Evolutionary conservation across 2,329 filamentous ascomycete genomes (phyloP), one percentile per base, ranked within the genome.

Genomic region (Trichoderma arundinaceum): DNA sequence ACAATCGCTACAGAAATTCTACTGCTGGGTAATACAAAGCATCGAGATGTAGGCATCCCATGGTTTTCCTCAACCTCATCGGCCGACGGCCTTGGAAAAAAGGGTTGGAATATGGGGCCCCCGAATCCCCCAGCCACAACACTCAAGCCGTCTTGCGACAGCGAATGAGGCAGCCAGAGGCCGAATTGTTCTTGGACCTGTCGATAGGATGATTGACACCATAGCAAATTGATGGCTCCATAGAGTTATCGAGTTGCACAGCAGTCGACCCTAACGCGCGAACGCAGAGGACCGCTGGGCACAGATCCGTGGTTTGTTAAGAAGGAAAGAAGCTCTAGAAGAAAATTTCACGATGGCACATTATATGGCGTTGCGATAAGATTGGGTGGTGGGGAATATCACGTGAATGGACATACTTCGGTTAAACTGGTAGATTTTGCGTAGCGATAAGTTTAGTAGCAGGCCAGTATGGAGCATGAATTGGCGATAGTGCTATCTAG

Each of bases 171-270:
- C 84, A 83, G 81, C 81, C 79, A 79, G 79, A 82, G 81, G 78
- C 82, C 83, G 80, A 79, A 81, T 95, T 86, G 75, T 79, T 97
- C 90, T 96, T 79, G 92, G 90, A 95, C 89, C 91, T 95, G 93
- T 96, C 92, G 91, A 93, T 92, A 88, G 90, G 91, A 94, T 83
- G 80, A 92, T 90, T 88, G 85, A 91, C 90, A 93, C 87, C 91
- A 92, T 88, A 80, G 74, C 76, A 79, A 77, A 77, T 78, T 80
- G 86, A 88, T 92, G 90, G 88, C 89, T 93, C 91, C 91, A 89
- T 92, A 78, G 76, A 75, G 81, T 86, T 88, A 92, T 92, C 91
- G 91, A 94, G 87, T 88, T 94, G 91, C 88, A 76, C 87, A 91
- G 86, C 80, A 86, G 84, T 94, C 91, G 79, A 94, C 92, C 80